A percentile compares a stretch with the other conserved stretches of the same genome.
Evolutionary conservation across 148 eudicot genomes (phyloP).

Genomic region (Heliamphora exappendiculata): DNA sequence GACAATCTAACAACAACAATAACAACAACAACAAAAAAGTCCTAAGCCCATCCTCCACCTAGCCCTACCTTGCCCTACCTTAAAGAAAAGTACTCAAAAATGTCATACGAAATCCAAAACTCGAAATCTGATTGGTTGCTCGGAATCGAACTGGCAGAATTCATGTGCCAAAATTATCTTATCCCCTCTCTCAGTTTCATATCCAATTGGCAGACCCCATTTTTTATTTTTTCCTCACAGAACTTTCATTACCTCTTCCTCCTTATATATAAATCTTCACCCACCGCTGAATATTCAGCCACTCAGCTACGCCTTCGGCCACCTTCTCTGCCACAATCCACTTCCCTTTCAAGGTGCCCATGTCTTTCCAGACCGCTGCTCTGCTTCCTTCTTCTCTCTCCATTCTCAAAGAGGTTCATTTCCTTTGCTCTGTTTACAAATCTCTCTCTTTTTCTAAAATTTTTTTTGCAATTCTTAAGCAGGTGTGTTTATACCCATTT

Average conservation of each 20-base stretch:
- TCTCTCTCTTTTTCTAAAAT: too few species aligned
- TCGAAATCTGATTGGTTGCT: constrained; percentile 27
- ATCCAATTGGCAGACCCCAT: constrained; percentile 15
- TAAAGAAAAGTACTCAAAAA: not conserved
- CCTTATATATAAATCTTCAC: constrained; percentile 9
- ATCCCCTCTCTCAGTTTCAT: constrained; percentile 20
- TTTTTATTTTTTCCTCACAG: not conserved
- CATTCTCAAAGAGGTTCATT: constrained; percentile 50
- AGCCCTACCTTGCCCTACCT: not conserved
- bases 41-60: not conserved
- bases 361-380: constrained; percentile 69
- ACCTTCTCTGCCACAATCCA: too few species aligned
- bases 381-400: constrained; percentile 51
- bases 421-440: not conserved
- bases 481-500: too few species aligned
- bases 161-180: constrained; percentile 27
- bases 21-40: not conserved
- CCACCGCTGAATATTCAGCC: not conserved
- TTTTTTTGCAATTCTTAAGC: too few species aligned
- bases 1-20: too few species aligned
- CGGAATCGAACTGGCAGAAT: constrained; percentile 15
- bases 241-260: not conserved
- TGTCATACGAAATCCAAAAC: constrained; percentile 29
- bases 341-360: constrained; percentile 12
- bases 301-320: not conserved